Evolutionary conservation across 2,329 filamentous ascomycete species (phyloP), one percentile per base, ranked within the genome.

Genomic region (Diaporthe sp.): DNA sequence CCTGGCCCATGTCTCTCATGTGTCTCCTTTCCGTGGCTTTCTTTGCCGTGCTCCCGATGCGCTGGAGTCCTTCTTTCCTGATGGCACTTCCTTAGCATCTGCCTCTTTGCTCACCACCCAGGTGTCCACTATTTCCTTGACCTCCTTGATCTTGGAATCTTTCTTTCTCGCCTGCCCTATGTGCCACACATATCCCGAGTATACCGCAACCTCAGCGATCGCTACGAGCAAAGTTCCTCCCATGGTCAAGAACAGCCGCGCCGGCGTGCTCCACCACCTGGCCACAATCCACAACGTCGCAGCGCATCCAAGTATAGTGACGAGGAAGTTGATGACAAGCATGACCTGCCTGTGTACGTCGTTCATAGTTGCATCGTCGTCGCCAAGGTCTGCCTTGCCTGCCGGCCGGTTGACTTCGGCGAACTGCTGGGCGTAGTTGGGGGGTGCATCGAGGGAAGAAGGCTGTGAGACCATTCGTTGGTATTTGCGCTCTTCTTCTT

Each of bases 311-410:
- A 96, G 86, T 72, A 98, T 94, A 71, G 95, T 98, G 72, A 98
- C 88, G 53, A 98, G 86, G 70, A 98, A 95, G 83, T 98, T 99
- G 80, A 98, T 89, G 71, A 98, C 95, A 10, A 98, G 87, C 57
- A 94, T 92, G 74, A 97, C 86, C 81, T 97, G 95, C n/a, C 94
- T 89, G 82, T 96, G 93, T 1, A 97, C 88, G 76, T 97, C 94
- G 49, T 90, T 89, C 78, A 92, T 92, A 3, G 92, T 92, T 3
- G 94, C 85, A 77, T 95, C 93, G 78, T 91, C 86, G 75, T 88
- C 88, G 78, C 84, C 85, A 8, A 86, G 80, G 75, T 89, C 89
- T 37, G 85, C 84, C 25, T 84, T 82, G 55, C 82, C 87, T 34
- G 82, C 85, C 0, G 87, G 88, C 12, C 84, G 85, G 78, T 90